Percentiles rank a stretch among this genome's conserved stretches.
Evolutionary conservation across 352 stramenopile genomes (phyloP).

Genomic region (Plasmopara viticola): DNA sequence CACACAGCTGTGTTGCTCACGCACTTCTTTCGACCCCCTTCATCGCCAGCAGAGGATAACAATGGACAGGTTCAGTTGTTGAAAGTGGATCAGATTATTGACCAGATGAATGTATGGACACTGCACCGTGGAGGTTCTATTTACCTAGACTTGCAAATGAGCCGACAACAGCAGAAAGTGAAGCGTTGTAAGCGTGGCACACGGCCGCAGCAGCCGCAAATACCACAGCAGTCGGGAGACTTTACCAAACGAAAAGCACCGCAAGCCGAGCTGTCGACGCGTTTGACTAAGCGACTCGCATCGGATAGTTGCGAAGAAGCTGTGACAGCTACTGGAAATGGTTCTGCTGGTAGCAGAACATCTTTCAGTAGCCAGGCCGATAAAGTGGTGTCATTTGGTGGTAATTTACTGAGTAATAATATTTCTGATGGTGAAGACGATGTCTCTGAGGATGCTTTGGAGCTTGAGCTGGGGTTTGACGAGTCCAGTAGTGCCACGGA

Average conservation of each 20-base stretch:
- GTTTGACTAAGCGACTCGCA: constrained; percentile 34
- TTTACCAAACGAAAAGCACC: constrained; percentile 45
- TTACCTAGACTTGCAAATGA: constrained; percentile 85
- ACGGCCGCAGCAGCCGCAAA: constrained; percentile 18
- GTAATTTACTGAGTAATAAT: constrained; percentile 28
- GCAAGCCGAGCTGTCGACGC: constrained; percentile 23
- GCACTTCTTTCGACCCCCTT: constrained; percentile 72
- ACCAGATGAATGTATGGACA: constrained; percentile 83
- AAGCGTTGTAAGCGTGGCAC: constrained; percentile 51
- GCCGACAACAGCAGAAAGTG: constrained; percentile 76
- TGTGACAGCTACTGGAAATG: constrained; percentile 16
- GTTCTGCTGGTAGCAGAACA: constrained; percentile 18
- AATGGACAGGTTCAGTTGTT: constrained; percentile 77
- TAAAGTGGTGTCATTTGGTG: constrained; percentile 24
- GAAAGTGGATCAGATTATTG: constrained; percentile 84
- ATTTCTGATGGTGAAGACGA: constrained; percentile 28
- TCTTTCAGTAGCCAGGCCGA: constrained; percentile 7
- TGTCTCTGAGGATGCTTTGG: constrained; percentile 46
- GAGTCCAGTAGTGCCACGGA: constrained; percentile 70
- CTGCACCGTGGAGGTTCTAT: constrained; percentile 79
- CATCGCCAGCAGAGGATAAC: constrained; percentile 61
- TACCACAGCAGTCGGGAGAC: constrained; percentile 7
- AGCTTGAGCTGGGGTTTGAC: constrained; percentile 59
- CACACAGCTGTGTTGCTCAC: constrained; percentile 80
- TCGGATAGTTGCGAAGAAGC: constrained; percentile 18